Percentiles rank a stretch among this genome's conserved stretches.
Conservation (phyloP, 2,329 filamentous ascomycete species). For the Sphaerulina populicola region DNA sequence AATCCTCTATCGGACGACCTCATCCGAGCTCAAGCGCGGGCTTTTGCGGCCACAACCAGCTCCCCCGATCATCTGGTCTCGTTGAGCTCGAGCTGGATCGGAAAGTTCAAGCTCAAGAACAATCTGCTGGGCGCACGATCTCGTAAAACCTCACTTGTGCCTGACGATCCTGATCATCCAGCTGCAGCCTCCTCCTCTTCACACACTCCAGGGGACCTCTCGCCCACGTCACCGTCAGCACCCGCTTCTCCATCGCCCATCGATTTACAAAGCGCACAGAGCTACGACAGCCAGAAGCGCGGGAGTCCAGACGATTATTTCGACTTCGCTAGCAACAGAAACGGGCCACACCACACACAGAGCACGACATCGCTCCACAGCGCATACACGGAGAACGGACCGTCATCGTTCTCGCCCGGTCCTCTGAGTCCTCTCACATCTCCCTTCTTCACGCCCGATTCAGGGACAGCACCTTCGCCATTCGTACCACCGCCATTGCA, state of each 20-base stretch:
- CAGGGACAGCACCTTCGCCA: constrained; percentile 53
- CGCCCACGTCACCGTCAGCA: constrained; percentile 62
- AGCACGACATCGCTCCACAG: constrained; percentile 59
- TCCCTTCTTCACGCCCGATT: constrained; percentile 70
- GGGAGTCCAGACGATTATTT: constrained; percentile 51
- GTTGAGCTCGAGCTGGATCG: constrained; percentile 71
- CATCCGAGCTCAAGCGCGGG: constrained; percentile 73
- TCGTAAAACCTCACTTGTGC: constrained; percentile 46
- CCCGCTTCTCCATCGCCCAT: constrained; percentile 61
- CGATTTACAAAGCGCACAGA: constrained; percentile 54
- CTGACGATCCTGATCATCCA: constrained; percentile 63
- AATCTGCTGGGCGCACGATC: constrained; percentile 49
- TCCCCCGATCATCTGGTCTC: constrained; percentile 64
- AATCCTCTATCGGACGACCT: constrained; percentile 66
- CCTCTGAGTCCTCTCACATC: constrained; percentile 63
- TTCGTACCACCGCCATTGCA: constrained; percentile 50
- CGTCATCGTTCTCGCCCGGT: constrained; percentile 60
- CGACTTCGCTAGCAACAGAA: constrained; percentile 50
- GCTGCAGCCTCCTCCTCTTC: constrained; percentile 47
- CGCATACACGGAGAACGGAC: constrained; percentile 56
- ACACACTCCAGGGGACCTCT: constrained; percentile 56
- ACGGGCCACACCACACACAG: constrained; percentile 58
- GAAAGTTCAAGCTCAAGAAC: constrained; percentile 93
- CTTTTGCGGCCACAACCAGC: constrained; percentile 60
- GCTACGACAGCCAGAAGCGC: constrained; percentile 59